phyloP scores from a whole-genome alignment of 192 early-diverging fungal genomes.

The Podila epigama region DNA sequence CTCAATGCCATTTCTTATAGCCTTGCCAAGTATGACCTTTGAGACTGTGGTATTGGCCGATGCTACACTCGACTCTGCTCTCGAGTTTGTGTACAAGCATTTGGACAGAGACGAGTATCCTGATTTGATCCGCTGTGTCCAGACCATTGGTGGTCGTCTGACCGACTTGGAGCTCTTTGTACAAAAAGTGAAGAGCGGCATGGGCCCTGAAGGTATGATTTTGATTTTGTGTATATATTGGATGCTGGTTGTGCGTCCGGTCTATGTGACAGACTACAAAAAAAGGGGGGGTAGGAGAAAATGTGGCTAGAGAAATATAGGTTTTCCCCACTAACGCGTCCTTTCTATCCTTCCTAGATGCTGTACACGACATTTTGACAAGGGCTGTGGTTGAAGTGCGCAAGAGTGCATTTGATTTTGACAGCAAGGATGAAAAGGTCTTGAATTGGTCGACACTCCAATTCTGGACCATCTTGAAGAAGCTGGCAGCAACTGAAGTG shows the following conservation, averaged over 20 bases:
- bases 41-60: slow-evolving; percentile 72
- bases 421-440: slow-evolving; percentile 44
- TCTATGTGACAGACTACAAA: no score
- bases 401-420: slow-evolving; percentile 86
- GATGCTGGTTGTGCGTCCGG: no score
- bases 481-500: slow-evolving; percentile 65
- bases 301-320: background rate
- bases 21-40: slow-evolving; percentile 72
- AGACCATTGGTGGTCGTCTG: slow-evolving; percentile 86
- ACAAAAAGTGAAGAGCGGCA: slow-evolving; percentile 84
- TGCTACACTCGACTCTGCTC: slow-evolving; percentile 68
- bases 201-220: slow-evolving; percentile 61
- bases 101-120: slow-evolving; percentile 51
- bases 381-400: slow-evolving; percentile 86
- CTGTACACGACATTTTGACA: slow-evolving; percentile 84
- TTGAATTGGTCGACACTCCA: slow-evolving; percentile 84
- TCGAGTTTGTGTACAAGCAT: slow-evolving; percentile 65
- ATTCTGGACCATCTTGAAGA: slow-evolving; percentile 88
- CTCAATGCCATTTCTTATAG: slow-evolving; percentile 25
- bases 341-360: slow-evolving; percentile 52
- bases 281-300: no score
- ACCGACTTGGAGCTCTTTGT: slow-evolving; percentile 91
- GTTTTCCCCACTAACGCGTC: background rate
- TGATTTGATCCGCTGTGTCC: slow-evolving; percentile 57
- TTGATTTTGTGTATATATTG: background rate